Conservation (phyloP, 2,329 filamentous ascomycete species). For the Pseudocercospora cruenta region DNA sequence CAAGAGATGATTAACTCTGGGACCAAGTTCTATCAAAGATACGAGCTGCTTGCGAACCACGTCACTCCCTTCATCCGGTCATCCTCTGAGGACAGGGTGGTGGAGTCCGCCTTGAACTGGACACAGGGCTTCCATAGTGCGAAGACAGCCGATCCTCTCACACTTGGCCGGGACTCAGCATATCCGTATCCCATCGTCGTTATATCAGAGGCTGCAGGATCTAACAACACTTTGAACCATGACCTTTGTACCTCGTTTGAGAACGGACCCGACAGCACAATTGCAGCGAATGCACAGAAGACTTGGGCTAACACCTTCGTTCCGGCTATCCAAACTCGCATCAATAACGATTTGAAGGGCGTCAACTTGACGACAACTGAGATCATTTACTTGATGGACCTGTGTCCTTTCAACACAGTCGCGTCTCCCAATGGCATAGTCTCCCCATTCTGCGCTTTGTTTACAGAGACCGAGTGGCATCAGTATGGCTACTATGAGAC, state of each 20-base stretch:
- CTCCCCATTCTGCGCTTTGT: conserved; percentile 76
- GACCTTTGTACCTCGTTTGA: conserved; percentile 73
- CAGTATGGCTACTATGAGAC: conserved; percentile 80
- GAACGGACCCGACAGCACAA: conserved; percentile 54
- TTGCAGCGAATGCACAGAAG: conserved; percentile 56
- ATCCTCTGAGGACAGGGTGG: conserved; percentile 70
- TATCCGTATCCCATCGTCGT: conserved; percentile 64
- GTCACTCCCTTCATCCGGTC: conserved; percentile 72
- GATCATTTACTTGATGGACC: conserved; percentile 77
- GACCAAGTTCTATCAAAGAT: conserved; percentile 73
- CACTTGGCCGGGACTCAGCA: conserved; percentile 43
- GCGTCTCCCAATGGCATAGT: conserved; percentile 59
- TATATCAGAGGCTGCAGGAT: conserved; percentile 66
- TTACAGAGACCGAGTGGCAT: conserved; percentile 76
- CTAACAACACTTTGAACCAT: conserved; percentile 84
- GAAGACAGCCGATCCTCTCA: conserved; percentile 48
- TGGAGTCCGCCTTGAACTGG: conserved; percentile 76
- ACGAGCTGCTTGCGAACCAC: conserved; percentile 62
- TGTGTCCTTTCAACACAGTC: conserved; percentile 86
- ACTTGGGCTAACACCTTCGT: conserved; percentile 68
- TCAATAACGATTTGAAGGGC: conserved; percentile 71
- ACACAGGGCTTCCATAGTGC: conserved; percentile 71
- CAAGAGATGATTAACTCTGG: conserved; percentile 75
- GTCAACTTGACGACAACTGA: conserved; percentile 66
- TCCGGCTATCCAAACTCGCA: conserved; percentile 66